phyloP scores from a whole-genome alignment of 345 rosid genomes.

The Xanthoceras sorbifolium region DNA sequence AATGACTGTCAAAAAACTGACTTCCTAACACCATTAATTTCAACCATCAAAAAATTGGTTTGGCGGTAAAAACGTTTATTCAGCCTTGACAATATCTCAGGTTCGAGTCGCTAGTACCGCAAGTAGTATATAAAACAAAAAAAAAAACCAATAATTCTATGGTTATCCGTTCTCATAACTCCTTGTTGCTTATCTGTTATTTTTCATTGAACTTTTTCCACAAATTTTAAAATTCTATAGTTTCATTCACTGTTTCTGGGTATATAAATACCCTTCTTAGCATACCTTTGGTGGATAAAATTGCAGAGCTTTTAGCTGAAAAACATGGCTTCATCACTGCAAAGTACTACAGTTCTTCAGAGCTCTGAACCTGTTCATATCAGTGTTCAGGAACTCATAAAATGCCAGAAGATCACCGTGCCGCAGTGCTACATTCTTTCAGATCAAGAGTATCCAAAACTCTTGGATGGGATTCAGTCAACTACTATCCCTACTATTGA shows the following conservation, averaged over 20 bases:
- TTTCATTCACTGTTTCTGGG: background rate
- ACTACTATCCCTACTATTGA: conserved; percentile 30
- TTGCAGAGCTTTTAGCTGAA: background rate
- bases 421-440: conserved; percentile 23
- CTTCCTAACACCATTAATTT: too few relatives aligned
- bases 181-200: too few relatives aligned
- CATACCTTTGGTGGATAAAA: background rate
- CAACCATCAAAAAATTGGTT: too few relatives aligned
- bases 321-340: conserved; percentile 18
- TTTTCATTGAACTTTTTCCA: background rate
- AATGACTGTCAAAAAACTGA: too few relatives aligned
- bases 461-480: background rate
- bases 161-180: too few relatives aligned
- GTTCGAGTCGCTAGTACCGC: too few relatives aligned
- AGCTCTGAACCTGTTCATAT: background rate
- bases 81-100: too few relatives aligned
- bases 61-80: too few relatives aligned
- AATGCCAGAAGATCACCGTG: conserved; percentile 21
- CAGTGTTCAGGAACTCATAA: conserved; percentile 35
- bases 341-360: background rate
- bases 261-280: conserved; percentile 10
- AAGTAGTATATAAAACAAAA: too few relatives aligned
- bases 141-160: too few relatives aligned
- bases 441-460: conserved; percentile 7
- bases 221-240: background rate